Percentiles rank a stretch among this genome's conserved stretches.
phyloP scores from a whole-genome alignment of 441 rosid species.

The Croton laevigatus region DNA sequence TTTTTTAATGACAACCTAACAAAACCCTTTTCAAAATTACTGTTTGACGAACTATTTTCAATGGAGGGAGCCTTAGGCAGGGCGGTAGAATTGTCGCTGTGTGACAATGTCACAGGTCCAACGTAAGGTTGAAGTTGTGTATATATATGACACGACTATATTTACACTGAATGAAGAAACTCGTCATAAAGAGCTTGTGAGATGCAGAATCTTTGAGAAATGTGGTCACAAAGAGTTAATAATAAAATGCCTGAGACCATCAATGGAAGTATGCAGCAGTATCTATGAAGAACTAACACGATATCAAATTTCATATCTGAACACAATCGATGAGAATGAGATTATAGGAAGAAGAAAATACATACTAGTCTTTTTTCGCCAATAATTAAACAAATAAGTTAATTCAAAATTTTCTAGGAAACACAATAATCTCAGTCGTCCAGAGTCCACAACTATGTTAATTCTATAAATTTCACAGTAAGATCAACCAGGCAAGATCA shows the following conservation, averaged over 20 bases:
- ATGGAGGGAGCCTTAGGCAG: too few relatives aligned
- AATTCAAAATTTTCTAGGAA: slow-evolving; percentile 2
- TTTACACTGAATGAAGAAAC: background rate
- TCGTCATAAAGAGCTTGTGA: background rate
- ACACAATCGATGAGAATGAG: background rate
- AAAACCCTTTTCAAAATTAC: too few relatives aligned
- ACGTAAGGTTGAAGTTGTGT: too few relatives aligned
- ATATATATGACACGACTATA: too few relatives aligned
- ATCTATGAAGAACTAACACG: background rate
- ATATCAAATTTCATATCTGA: background rate
- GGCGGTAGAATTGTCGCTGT: too few relatives aligned
- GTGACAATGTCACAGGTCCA: too few relatives aligned
- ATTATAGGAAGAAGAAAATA: background rate
- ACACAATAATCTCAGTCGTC: background rate
- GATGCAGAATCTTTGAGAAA: background rate
- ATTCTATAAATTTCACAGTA: slow-evolving; percentile 6
- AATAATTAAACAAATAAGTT: too few relatives aligned
- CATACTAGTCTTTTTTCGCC: too few relatives aligned
- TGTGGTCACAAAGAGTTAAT: background rate
- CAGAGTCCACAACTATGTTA: background rate
- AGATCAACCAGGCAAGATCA: background rate
- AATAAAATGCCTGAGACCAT: background rate
- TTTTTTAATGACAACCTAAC: background rate
- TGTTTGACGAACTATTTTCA: too few relatives aligned
- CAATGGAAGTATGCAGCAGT: background rate